A percentile compares a stretch with the other conserved stretches of the same genome.
Evolutionary conservation across 2,329 filamentous ascomycete species (phyloP).

Genomic region (Colletotrichum theobromicola): DNA sequence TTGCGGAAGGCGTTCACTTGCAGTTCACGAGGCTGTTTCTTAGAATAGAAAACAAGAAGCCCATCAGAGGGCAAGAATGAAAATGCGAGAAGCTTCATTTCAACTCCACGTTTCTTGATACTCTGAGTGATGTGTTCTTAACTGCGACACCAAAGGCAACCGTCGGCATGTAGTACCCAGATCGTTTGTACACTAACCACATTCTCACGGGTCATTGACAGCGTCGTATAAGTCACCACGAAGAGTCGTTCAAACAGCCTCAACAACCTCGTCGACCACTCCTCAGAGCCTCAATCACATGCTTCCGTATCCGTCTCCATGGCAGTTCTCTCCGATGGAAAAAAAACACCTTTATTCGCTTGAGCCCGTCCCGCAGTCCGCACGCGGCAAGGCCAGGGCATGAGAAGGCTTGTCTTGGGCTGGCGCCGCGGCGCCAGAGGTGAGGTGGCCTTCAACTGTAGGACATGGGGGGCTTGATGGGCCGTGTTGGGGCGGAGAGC

Average conservation of each 20-base stretch:
- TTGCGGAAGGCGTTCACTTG: conserved; percentile 12
- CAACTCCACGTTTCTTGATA: not conserved
- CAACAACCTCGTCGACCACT: not conserved
- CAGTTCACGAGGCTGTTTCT: conserved; percentile 2
- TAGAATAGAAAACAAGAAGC: not conserved
- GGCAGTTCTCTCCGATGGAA: not conserved
- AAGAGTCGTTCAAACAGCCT: not conserved
- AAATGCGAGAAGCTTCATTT: not conserved
- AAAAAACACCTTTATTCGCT: not conserved
- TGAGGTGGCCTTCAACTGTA: not conserved
- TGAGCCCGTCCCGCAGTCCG: not conserved
- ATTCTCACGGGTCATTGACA: not conserved
- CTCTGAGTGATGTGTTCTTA: not conserved
- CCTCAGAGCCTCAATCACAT: conserved; percentile 2
- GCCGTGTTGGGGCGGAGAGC: conserved; percentile 17
- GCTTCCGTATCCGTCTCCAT: not conserved
- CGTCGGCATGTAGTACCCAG: no score
- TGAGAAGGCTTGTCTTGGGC: not conserved
- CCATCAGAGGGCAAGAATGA: not conserved
- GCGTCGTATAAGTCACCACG: not conserved
- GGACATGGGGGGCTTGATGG: not conserved
- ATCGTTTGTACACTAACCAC: not conserved
- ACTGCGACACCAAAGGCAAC: no score
- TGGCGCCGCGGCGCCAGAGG: not conserved
- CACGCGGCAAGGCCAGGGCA: not conserved